These are phyloP conservation scores for Volvox africanus DNA, from an alignment of 139 green algal genomes.

Conservation along the genomic window DNA sequence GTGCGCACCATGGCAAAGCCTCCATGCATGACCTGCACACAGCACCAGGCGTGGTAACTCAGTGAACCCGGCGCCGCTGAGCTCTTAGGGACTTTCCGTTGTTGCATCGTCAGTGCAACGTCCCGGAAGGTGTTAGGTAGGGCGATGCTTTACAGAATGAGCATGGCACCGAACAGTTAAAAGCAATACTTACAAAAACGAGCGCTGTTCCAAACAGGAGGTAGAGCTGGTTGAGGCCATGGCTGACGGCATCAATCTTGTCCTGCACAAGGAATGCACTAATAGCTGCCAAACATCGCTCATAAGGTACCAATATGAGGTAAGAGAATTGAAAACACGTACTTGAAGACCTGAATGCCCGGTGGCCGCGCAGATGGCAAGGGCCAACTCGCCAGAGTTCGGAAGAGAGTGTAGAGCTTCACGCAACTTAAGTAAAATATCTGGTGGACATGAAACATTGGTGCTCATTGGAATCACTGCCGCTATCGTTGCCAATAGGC, in stretches of 20 bases:
- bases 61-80: no score
- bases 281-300: no score
- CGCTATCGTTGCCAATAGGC: no score
- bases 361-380: background rate
- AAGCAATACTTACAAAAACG: slow-evolving; percentile 27
- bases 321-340: background rate
- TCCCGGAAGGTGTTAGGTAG: no score
- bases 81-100: no score
- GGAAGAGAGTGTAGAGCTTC: background rate
- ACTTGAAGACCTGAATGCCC: background rate
- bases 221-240: slow-evolving; percentile 24
- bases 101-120: no score
- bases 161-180: background rate
- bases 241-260: background rate
- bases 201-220: slow-evolving; percentile 24
- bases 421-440: background rate
- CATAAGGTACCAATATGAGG: background rate
- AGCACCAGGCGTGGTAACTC: no score
- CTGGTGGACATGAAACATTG: background rate
- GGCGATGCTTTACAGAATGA: no score
- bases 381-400: background rate
- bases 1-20: slow-evolving; percentile 28
- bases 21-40: slow-evolving; percentile 33
- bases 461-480: background rate
- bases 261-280: background rate